Evolutionary conservation across 2,329 filamentous ascomycete species (phyloP).

Genomic region (Fusarium penzigii): DNA sequence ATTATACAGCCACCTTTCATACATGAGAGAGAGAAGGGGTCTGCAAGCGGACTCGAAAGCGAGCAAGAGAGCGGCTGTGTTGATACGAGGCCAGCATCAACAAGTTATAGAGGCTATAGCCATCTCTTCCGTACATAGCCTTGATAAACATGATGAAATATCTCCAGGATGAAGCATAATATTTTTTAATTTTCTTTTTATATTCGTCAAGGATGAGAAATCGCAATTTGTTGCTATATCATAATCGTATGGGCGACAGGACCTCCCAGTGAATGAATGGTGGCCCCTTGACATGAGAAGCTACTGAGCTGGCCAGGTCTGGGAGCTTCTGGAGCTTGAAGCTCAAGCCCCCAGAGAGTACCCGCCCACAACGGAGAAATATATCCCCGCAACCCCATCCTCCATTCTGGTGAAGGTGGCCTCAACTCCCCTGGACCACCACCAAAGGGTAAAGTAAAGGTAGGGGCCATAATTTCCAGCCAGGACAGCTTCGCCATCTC

Average conservation of each 20-base stretch:
- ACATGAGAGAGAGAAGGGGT: conserved; percentile 30
- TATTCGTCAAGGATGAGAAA: too few species aligned
- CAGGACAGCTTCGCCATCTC: conserved; percentile 21
- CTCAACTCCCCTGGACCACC: conserved; percentile 37
- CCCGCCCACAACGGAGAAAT: conserved; percentile 32
- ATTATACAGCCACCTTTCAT: conserved; percentile 36
- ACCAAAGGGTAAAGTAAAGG: conserved; percentile 16
- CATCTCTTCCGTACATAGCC: conserved; percentile 35
- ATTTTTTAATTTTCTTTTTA: neutral
- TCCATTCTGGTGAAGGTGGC: conserved; percentile 45
- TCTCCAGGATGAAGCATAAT: conserved; percentile 7
- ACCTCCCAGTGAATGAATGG: too few species aligned
- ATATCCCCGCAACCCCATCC: conserved; percentile 30
- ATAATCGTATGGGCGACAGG: too few species aligned
- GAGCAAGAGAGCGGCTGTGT: conserved; percentile 32
- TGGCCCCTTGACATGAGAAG: too few species aligned
- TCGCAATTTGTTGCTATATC: too few species aligned
- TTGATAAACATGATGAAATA: conserved; percentile 35
- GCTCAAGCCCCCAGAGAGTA: neutral
- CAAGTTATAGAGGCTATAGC: conserved; percentile 27
- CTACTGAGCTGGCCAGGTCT: neutral
- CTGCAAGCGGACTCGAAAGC: conserved; percentile 35
- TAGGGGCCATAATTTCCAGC: conserved; percentile 29
- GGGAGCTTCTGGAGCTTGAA: neutral
- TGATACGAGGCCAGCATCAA: conserved; percentile 31